These are phyloP conservation scores for Coelastrella sp. DNA, from an alignment of 139 green algal genomes.

Conservation along the genomic window DNA sequence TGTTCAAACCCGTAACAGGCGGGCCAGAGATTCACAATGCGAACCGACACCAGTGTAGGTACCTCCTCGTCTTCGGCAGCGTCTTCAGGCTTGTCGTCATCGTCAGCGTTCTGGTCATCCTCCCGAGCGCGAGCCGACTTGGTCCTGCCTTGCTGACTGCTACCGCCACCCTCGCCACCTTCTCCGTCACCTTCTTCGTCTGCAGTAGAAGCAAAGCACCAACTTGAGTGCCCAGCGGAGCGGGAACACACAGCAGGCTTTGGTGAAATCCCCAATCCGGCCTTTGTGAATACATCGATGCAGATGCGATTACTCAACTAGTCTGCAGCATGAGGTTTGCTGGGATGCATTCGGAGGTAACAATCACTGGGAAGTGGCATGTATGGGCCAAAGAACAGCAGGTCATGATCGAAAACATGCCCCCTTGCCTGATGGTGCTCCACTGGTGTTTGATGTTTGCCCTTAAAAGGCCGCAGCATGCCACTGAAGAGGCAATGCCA, in stretches of 20 bases:
- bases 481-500: constrained; percentile 28
- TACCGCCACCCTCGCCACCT: constrained; percentile 69
- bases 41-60: too few relatives aligned
- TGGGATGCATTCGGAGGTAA: too few relatives aligned
- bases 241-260: too few relatives aligned
- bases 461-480: constrained; percentile 39
- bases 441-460: constrained; percentile 31
- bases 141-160: constrained; percentile 8
- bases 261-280: too few relatives aligned
- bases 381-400: constrained; percentile 43
- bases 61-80: constrained; percentile 57
- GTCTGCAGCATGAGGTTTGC: too few relatives aligned
- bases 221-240: too few relatives aligned
- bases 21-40: too few relatives aligned
- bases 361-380: too few relatives aligned
- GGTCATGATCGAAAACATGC: constrained; percentile 27
- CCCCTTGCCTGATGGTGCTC: constrained; percentile 44
- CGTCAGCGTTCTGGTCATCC: constrained; percentile 46
- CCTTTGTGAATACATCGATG: too few relatives aligned
- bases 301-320: too few relatives aligned
- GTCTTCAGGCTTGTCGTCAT: constrained; percentile 43
- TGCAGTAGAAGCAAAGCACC: not conserved
- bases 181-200: constrained; percentile 72
- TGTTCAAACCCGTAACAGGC: too few relatives aligned
- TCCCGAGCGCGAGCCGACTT: constrained; percentile 6